Base-by-base conservation (phyloP, 495 filamentous ascomycete species). In the Penicillium odoratum region DNA sequence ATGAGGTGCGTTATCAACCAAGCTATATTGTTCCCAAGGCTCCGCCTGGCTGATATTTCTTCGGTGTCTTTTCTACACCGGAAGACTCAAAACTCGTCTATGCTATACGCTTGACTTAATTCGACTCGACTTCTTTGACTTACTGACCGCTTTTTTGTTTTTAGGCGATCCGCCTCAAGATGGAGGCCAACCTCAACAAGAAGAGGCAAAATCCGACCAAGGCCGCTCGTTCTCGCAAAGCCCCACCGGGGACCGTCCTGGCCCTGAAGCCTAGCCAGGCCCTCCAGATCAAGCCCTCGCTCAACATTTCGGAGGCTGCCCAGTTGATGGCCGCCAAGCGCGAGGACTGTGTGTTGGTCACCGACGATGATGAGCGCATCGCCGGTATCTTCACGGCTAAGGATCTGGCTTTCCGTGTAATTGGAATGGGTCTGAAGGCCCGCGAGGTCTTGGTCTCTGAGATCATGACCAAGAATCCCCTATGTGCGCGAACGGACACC, bases 381-480 rank as follows among this genome's bases (percentile, higher is more conserved):
- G 87, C 94, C 10, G 94, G 94, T 74, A 99, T 99, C 64, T 99
- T 99, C 73, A 99, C 94, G 3, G 94, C 94, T 34, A 99, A 99
- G 80, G 94, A 99, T 79, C 81, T 99, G 62, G 94, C 94, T 1
- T 99, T 97, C 77, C 86, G 94, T 54, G 94, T 99, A 10, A 92
- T 99, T 11, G 94, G 93, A 50, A 84, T 87, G 36, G 95, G 95
- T n/a, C 78, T 95, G 62, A 95, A 96, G 77, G 89, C 94, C 9
- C 86, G 83, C 67, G 88, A 87, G 68, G 85, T 98, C 60, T 96
- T 90, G 7, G 97, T 99, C 64, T 88, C 90, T 52, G 92, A 97
- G 60, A 99, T 99, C 71, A 99, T 99, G 94, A 99, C 94, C 63
- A 97, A 97, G 80, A 99, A 99, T 72, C 94, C 94, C 1, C 81